Conservation (phyloP, 2,329 filamentous ascomycete species). For the Huntiella bhutanensis region DNA sequence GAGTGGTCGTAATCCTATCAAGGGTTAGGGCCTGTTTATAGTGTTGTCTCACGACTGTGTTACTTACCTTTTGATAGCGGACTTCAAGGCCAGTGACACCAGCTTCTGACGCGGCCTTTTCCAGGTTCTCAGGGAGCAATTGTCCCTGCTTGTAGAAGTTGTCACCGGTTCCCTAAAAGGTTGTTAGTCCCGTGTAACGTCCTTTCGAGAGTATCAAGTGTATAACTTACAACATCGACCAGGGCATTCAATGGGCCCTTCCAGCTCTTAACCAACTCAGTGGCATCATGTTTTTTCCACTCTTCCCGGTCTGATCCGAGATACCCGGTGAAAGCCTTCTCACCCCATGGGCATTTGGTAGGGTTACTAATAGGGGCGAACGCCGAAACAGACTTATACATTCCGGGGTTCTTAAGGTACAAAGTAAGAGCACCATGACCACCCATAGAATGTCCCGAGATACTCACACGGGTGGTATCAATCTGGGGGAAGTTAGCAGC, state of each 20-base stretch:
- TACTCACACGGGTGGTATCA: constrained; percentile 53
- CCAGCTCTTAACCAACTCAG: constrained; percentile 66
- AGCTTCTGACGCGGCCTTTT: constrained; percentile 55
- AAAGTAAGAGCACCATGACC: constrained; percentile 87
- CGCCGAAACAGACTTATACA: constrained; percentile 74
- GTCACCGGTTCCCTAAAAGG: constrained; percentile 60
- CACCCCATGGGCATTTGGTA: constrained; percentile 69
- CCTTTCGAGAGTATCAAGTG: background rate
- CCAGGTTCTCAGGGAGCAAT: constrained; percentile 83
- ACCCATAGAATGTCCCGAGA: constrained; percentile 93
- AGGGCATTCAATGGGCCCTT: constrained; percentile 54
- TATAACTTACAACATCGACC: constrained; percentile 59
- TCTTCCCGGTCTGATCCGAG: constrained; percentile 55
- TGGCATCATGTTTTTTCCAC: constrained; percentile 85
- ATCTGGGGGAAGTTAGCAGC: constrained; percentile 53
- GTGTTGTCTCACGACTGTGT: background rate
- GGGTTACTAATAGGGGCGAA: constrained; percentile 87
- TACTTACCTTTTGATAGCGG: constrained; percentile 56
- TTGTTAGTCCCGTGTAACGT: background rate
- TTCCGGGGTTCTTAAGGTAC: constrained; percentile 77
- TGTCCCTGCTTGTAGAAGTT: constrained; percentile 94
- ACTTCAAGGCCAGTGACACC: constrained; percentile 56
- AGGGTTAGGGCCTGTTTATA: background rate
- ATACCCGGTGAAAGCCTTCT: constrained; percentile 89
- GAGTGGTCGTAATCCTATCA: constrained; percentile 81